Evolutionary conservation across 768 basidiomycete species (phyloP), one percentile per base, ranked within the genome.

Genomic region (Podaxis sp.): DNA sequence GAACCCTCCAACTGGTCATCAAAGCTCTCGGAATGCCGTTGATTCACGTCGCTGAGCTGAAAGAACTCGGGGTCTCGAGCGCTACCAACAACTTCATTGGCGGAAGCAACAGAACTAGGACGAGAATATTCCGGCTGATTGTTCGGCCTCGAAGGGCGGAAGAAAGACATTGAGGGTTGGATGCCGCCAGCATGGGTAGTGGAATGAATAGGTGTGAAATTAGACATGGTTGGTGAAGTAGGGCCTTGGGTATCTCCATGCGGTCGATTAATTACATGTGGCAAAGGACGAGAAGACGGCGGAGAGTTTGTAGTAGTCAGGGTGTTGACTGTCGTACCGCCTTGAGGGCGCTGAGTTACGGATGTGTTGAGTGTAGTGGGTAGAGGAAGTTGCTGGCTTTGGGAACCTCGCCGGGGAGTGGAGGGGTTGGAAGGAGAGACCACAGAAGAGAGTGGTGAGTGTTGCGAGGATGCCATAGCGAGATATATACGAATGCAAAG

Each of bases 131-230:
- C 71, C 10, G 70, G 70, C 58, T 77, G 76, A 54, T 84, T 76
- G 23, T 72, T 71, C 0, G 89, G 90, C 53, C 85, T 79, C 4
- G 85, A 82, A 3, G 90, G 89, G 21, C 79, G 83, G 68, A 92
- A 92, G 75, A 93, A 92, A 5, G 88, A 87, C 4, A 89, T 83
- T 9, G 90, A 86, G 14, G 92, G 90, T 58, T 87, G 84, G 18
- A 92, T 88, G 35, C 89, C 90, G 47, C 84, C 83, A 11, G 86
- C 86, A 70, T 91, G 88, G 0, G 88, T 87, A 1, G 50, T 57
- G 56, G 42, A 62, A 60, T 38, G 70, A 64, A 36, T 55, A 62
- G 42, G 70, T 36, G 32, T 50, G 62, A 58, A 62, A 64, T 42
- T 61, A 46, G 59, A 38, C 50, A 65, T 65, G 63, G 61, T 42